phyloP scores from a whole-genome alignment of 1,284 basidiomycete genomes.

The Fomitiporia mediterranea region DNA sequence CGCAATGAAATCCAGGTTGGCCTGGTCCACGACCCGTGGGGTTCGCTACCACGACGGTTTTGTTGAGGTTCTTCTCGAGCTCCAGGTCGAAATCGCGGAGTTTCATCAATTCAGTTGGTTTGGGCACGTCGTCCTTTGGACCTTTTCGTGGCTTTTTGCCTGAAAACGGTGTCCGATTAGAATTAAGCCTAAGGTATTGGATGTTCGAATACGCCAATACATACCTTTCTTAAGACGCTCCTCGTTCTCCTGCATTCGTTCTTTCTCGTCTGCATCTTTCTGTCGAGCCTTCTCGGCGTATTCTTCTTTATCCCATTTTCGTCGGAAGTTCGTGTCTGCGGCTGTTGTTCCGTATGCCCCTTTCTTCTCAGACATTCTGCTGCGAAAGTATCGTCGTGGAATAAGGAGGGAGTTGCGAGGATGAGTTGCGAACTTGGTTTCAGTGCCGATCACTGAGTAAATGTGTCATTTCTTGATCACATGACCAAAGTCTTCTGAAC shows the following conservation, averaged over 20 bases:
- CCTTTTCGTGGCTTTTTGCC: slow-evolving; percentile 77
- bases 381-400: background rate
- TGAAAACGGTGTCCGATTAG: slow-evolving; percentile 28
- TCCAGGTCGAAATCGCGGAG: slow-evolving; percentile 77
- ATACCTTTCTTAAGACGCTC: slow-evolving; percentile 76
- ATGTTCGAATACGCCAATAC: slow-evolving; percentile 20
- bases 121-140: slow-evolving; percentile 66
- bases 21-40: slow-evolving; percentile 75
- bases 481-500: too few relatives aligned
- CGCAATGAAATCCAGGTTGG: slow-evolving; percentile 90
- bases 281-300: slow-evolving; percentile 72
- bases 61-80: slow-evolving; percentile 87
- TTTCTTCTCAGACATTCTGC: slow-evolving; percentile 52
- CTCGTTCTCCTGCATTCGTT: slow-evolving; percentile 83
- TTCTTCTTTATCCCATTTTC: slow-evolving; percentile 86
- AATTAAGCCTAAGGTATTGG: background rate
- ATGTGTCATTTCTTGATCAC: too few relatives aligned
- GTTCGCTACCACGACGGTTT: slow-evolving; percentile 89
- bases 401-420: background rate
- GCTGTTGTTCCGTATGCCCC: slow-evolving; percentile 61
- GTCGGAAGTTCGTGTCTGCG: slow-evolving; percentile 70
- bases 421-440: background rate
- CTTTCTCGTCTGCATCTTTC: slow-evolving; percentile 71
- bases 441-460: too few relatives aligned
- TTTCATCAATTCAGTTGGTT: slow-evolving; percentile 87